These are phyloP conservation scores for Entomortierella parvispora DNA, from an alignment of 192 early-diverging fungal species.

Conservation along the genomic window DNA sequence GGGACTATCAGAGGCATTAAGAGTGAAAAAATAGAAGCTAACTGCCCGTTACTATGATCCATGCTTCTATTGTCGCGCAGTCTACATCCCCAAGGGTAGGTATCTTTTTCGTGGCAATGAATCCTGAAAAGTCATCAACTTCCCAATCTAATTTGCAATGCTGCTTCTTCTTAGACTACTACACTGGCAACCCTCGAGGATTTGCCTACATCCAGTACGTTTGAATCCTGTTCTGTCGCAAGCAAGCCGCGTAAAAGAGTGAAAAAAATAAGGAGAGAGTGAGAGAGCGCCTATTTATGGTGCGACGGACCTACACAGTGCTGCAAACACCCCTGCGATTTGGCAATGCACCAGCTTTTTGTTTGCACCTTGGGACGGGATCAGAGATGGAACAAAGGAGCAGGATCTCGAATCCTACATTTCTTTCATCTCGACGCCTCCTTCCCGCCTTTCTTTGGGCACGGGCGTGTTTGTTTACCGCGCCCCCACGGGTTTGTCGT, in stretches of 20 bases:
- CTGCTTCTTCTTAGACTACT: conserved; percentile 32
- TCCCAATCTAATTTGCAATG: not conserved
- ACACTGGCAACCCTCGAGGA: conserved; percentile 35
- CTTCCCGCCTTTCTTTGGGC: too few relatives aligned
- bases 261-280: not conserved
- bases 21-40: too few relatives aligned
- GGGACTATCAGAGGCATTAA: too few relatives aligned
- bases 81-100: conserved; percentile 53
- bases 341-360: too few relatives aligned
- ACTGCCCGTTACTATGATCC: not conserved
- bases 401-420: too few relatives aligned
- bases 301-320: too few relatives aligned
- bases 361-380: too few relatives aligned
- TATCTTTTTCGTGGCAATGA: not conserved
- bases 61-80: not conserved
- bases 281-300: not conserved
- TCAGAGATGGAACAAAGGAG: too few relatives aligned
- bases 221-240: not conserved
- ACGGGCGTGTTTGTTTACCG: too few relatives aligned
- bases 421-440: too few relatives aligned
- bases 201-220: conserved; percentile 52
- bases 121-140: not conserved
- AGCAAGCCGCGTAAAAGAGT: not conserved
- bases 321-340: too few relatives aligned
- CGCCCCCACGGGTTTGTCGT: too few relatives aligned